Percentiles rank a stretch among this genome's conserved stretches.
Conservation (phyloP, 1,284 basidiomycete species). For the Malassezia arunalokei region DNA sequence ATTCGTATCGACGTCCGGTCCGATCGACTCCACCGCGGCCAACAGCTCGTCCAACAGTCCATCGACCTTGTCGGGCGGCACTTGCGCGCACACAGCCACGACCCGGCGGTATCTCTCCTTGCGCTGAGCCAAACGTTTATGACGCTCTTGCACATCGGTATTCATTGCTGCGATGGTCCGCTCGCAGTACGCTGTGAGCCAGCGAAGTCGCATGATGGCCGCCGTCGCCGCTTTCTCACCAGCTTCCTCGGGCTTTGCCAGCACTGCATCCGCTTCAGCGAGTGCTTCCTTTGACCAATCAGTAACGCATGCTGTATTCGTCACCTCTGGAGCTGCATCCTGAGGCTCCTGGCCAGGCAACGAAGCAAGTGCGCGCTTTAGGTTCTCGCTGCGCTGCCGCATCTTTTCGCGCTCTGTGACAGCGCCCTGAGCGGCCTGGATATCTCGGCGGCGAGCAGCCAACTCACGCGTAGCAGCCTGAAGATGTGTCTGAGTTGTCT, state of each 20-base stretch:
- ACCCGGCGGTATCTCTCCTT: conserved; percentile 81
- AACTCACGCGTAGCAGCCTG: conserved; percentile 79
- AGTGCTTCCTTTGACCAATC: background rate
- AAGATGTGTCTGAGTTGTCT: conserved; percentile 71
- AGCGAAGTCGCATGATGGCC: conserved; percentile 26
- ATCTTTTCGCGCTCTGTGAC: conserved; percentile 35
- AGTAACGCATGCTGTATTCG: background rate
- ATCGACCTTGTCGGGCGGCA: conserved; percentile 75
- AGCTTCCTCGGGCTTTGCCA: conserved; percentile 59
- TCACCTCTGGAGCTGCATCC: background rate
- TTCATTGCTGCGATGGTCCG: conserved; percentile 47
- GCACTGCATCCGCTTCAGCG: conserved; percentile 50
- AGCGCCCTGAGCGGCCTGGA: conserved; percentile 27
- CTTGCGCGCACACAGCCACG: conserved; percentile 74
- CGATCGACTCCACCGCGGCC: conserved; percentile 75
- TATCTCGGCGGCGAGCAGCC: conserved; percentile 63
- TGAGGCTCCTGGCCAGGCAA: background rate
- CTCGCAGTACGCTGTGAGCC: conserved; percentile 16
- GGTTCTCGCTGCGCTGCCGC: conserved; percentile 23
- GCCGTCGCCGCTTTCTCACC: conserved; percentile 59
- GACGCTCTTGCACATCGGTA: conserved; percentile 66
- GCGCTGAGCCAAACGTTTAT: conserved; percentile 58
- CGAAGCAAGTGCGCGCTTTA: conserved; percentile 43
- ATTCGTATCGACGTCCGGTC: conserved; percentile 64
- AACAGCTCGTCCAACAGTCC: conserved; percentile 76